Evolutionary conservation across 257 asterid genomes (phyloP).

Genomic region (Solanum corneliomulleri): DNA sequence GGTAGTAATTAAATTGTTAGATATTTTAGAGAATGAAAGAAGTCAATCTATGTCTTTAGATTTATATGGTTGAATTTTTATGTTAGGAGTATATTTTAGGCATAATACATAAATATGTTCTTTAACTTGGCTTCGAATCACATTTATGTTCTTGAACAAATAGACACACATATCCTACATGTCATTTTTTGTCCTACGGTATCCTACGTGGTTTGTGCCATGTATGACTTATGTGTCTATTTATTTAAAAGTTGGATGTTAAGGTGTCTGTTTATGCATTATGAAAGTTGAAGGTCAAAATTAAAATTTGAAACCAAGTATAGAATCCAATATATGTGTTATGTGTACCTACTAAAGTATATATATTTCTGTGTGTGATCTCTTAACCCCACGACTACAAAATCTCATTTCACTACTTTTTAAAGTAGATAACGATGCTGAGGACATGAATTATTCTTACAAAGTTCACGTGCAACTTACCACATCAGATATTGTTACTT

Average conservation of each 20-base stretch:
- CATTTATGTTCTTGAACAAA: too few relatives aligned
- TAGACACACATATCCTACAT: too few relatives aligned
- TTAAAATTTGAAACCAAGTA: too few relatives aligned
- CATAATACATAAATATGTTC: too few relatives aligned
- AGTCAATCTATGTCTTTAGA: background rate
- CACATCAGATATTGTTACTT: conserved; percentile 9
- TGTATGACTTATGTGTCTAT: too few relatives aligned
- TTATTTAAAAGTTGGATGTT: too few relatives aligned
- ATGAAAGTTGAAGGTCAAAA: fast-evolving
- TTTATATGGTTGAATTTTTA: background rate
- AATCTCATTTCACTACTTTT: background rate
- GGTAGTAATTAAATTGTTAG: background rate
- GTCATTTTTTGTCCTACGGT: too few relatives aligned
- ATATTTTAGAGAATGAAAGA: background rate
- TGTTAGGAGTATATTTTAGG: background rate
- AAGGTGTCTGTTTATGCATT: too few relatives aligned
- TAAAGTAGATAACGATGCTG: background rate
- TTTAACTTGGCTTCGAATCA: too few relatives aligned
- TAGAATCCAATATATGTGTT: too few relatives aligned
- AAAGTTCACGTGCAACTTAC: conserved; percentile 11
- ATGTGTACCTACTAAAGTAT: background rate
- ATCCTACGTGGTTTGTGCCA: too few relatives aligned
- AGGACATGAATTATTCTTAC: background rate
- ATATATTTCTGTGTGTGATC: background rate
- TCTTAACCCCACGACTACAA: background rate